Evolutionary conservation across 306 rosid genomes (phyloP).

Genomic region (Vigna angularis): DNA sequence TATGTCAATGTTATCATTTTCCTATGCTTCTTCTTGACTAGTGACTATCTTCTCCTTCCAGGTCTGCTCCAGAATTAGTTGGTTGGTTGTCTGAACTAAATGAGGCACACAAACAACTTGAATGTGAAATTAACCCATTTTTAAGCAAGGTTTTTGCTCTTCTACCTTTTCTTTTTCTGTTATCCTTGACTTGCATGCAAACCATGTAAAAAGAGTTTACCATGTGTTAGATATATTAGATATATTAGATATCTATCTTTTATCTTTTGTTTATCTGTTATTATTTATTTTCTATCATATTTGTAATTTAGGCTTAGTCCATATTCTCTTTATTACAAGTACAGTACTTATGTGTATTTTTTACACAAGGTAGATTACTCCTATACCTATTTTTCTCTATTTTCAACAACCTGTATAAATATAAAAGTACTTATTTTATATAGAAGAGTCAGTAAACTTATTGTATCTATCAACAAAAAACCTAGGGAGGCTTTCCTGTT

Average conservation of each 20-base stretch:
- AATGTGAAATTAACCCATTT: slow-evolving; percentile 70
- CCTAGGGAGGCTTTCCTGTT: slow-evolving; percentile 10
- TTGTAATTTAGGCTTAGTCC: no score
- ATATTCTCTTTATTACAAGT: no score
- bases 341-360: no score
- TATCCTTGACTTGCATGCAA: not conserved
- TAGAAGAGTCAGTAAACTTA: slow-evolving; percentile 15
- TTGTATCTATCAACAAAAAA: slow-evolving; percentile 20
- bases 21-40: not conserved
- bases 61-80: slow-evolving; percentile 85
- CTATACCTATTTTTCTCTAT: no score
- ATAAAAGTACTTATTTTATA: not conserved
- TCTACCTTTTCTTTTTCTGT: not conserved
- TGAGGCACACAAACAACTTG: slow-evolving; percentile 73
- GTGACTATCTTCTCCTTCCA: slow-evolving; percentile 44
- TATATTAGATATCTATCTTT: no score
- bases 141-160: slow-evolving; percentile 66
- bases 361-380: no score
- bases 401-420: not conserved
- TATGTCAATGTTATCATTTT: not conserved
- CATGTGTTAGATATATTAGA: not conserved
- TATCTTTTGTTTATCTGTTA: no score
- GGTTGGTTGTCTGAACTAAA: slow-evolving; percentile 82
- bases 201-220: slow-evolving; percentile 23
- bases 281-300: no score